These are phyloP conservation scores for Pistacia atlantica DNA, from an alignment of 345 rosid species.

Conservation along the genomic window DNA sequence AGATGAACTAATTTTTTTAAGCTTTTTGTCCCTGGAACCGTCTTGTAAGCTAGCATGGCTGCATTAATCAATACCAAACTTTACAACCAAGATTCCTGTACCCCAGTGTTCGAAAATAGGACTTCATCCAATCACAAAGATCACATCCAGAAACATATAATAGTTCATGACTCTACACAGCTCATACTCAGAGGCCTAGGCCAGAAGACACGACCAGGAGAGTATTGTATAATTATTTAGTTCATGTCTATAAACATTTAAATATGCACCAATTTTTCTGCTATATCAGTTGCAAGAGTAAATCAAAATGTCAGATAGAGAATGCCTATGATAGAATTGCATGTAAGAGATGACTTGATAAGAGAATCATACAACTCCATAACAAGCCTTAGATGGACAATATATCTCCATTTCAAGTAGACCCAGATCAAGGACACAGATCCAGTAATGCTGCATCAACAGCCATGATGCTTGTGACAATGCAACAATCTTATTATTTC, in stretches of 20 bases:
- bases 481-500: background rate
- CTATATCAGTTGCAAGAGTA: too few relatives aligned
- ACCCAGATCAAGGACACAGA: background rate
- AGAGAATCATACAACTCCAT: background rate
- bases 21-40: slow-evolving; percentile 75
- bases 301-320: background rate
- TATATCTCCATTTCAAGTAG: background rate
- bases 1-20: slow-evolving; percentile 84
- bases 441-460: background rate
- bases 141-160: too few relatives aligned
- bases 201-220: background rate
- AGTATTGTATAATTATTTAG: background rate
- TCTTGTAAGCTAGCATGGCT: slow-evolving; percentile 95
- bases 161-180: background rate
- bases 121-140: background rate
- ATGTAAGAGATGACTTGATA: background rate
- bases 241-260: background rate
- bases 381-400: background rate
- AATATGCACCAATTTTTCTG: too few relatives aligned
- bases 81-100: background rate
- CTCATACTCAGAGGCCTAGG: background rate
- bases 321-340: background rate
- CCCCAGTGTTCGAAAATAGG: background rate
- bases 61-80: slow-evolving; percentile 22
- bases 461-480: background rate